A percentile compares a stretch with the other conserved stretches of the same genome.
These are phyloP conservation scores for Calendula officinalis DNA, from an alignment of 129 eudicot species.

Conservation along the genomic window DNA sequence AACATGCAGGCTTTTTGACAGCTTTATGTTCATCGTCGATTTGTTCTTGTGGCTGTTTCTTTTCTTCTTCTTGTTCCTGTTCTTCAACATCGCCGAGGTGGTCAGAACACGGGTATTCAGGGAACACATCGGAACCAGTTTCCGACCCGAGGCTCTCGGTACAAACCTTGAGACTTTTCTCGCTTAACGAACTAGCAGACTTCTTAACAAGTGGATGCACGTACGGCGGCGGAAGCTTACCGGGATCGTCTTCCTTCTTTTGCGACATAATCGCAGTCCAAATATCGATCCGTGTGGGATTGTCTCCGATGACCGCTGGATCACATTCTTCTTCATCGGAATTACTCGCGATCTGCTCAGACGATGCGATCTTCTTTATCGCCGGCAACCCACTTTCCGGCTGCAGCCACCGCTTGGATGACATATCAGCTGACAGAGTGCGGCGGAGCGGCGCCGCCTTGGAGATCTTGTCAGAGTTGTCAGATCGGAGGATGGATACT, in stretches of 20 bases:
- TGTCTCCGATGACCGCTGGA: background rate
- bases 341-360: slow-evolving; percentile 31
- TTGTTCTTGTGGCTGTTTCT: background rate
- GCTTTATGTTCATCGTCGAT: slow-evolving; percentile 20
- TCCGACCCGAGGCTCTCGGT: slow-evolving; percentile 96
- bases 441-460: slow-evolving; percentile 51
- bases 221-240: slow-evolving; percentile 51
- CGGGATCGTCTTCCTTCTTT: slow-evolving; percentile 33
- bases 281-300: slow-evolving; percentile 41
- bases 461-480: slow-evolving; percentile 23
- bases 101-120: slow-evolving; percentile 13
- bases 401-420: slow-evolving; percentile 76
- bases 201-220: slow-evolving; percentile 71
- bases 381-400: slow-evolving; percentile 44
- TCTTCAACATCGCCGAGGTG: slow-evolving; percentile 8
- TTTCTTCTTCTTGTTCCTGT: slow-evolving; percentile 8
- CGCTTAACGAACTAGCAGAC: slow-evolving; percentile 50
- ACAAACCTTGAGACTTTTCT: slow-evolving; percentile 85
- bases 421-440: slow-evolving; percentile 89
- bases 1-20: slow-evolving; percentile 33
- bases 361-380: slow-evolving; percentile 54
- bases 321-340: slow-evolving; percentile 39
- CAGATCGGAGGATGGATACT: slow-evolving; percentile 54
- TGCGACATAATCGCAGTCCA: slow-evolving; percentile 58
- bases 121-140: slow-evolving; percentile 79